These are phyloP conservation scores for Colletotrichum orbiculare DNA, from an alignment of 2,329 filamentous ascomycete species.

Conservation along the genomic window DNA sequence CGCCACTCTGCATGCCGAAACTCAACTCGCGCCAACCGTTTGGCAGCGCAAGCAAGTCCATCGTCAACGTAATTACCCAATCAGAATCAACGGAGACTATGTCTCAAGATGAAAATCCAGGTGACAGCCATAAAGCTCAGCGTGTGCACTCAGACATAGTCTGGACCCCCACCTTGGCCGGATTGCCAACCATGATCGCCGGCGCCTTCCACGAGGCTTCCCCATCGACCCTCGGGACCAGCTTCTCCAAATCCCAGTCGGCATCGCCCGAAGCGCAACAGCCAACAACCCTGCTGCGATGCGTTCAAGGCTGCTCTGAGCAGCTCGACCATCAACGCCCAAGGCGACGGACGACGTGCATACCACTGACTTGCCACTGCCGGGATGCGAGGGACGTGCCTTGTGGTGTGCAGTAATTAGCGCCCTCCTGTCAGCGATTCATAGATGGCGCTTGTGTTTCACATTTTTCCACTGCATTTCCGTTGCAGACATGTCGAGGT, in stretches of 20 bases:
- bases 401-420: slow-evolving; percentile 6
- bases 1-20: slow-evolving; percentile 13
- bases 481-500: slow-evolving; percentile 9
- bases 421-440: slow-evolving; percentile 30
- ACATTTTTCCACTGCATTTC: slow-evolving; percentile 24
- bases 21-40: slow-evolving; percentile 7
- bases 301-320: neutral
- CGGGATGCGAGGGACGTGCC: slow-evolving; percentile 17
- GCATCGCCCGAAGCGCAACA: slow-evolving; percentile 27
- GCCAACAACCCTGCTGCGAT: slow-evolving; percentile 22
- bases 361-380: slow-evolving; percentile 18
- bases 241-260: slow-evolving; percentile 5
- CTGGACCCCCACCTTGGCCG: too few species aligned
- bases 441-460: slow-evolving; percentile 26
- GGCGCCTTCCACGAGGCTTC: neutral
- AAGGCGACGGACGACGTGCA: slow-evolving; percentile 9
- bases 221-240: slow-evolving; percentile 11
- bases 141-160: too few species aligned
- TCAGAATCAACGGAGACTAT: too few species aligned
- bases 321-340: neutral
- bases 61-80: too few species aligned
- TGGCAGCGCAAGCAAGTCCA: neutral
- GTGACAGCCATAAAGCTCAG: too few species aligned
- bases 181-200: neutral
- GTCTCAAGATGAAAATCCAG: too few species aligned